phyloP scores from a whole-genome alignment of 2,329 filamentous ascomycete species.

The Ophiostoma fasciatum region DNA sequence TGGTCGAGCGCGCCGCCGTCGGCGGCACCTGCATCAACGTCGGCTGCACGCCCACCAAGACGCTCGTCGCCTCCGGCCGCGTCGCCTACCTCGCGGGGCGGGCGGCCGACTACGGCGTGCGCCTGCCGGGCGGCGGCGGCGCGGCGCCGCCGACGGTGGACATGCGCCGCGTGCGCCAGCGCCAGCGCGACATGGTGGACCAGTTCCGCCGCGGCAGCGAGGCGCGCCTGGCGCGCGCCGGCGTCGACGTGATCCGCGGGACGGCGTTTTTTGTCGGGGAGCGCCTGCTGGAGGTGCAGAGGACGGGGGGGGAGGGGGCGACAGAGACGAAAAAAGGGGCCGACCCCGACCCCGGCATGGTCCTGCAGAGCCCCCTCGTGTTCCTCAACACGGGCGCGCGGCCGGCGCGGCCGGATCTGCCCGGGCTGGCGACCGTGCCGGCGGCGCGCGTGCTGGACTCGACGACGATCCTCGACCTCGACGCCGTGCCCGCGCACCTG shows the following conservation, averaged over 20 bases:
- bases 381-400: conserved; percentile 33
- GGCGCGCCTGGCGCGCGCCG: conserved; percentile 14
- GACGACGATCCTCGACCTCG: conserved; percentile 32
- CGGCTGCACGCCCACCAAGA: conserved; percentile 41
- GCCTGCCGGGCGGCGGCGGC: conserved; percentile 8
- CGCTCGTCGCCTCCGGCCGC: conserved; percentile 37
- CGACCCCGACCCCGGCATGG: conserved; percentile 16
- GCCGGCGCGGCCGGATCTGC: conserved; percentile 22
- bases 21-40: conserved; percentile 38
- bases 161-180: conserved; percentile 33
- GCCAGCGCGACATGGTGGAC: conserved; percentile 37
- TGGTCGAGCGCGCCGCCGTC: conserved; percentile 32
- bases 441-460: conserved; percentile 27
- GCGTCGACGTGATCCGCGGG: conserved; percentile 29
- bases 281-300: conserved; percentile 22
- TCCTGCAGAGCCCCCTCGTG: conserved; percentile 22
- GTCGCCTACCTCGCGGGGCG: conserved; percentile 30
- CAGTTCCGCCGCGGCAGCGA: conserved; percentile 34
- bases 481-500: conserved; percentile 29
- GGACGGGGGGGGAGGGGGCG: conserved; percentile 17
- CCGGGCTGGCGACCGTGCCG: conserved; percentile 22
- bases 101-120: conserved; percentile 30
- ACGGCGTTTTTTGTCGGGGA: conserved; percentile 27
- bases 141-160: conserved; percentile 25
- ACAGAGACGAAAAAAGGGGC: conserved; percentile 16